Base-by-base conservation (phyloP, 148 eudicot species). In the Polygonum maritimum region DNA sequence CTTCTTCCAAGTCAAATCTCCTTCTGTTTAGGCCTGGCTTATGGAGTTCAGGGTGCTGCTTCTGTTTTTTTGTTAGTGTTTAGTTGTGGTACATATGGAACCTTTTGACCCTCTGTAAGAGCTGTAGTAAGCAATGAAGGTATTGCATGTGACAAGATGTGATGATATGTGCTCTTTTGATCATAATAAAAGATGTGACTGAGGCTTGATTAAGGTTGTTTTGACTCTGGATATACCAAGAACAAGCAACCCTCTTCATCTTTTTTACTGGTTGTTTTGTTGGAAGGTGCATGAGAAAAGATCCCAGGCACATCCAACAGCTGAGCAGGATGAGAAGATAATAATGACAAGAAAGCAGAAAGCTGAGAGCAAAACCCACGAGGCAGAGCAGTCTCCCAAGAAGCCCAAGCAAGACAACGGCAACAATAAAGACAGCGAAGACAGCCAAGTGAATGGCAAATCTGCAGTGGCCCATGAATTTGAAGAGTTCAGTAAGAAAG, bases 361-460 rank as follows among this genome's bases (percentile, higher is more conserved):
- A 75, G 78, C 79, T 0, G 81, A 83, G 39, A 78, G 48, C 39
- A 83, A 83, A 83, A 75, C 79, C 18, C 71, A 38, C 21, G 89
- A 87, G 22, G 74, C 76, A 0, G 81, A 85, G 16, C 86, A 81
- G 15, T 77, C 71, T 36, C 86, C 88, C 0, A 91, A 90, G 86
- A 94, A 86, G 81, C 77, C 88, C 0, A 91, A 91, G 76, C 78
- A 84, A 1, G 89, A 88, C 41, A 76, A 74, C 0, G 84, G 76
- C 1, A 76, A 79, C 3, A 52, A 70, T 44, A 54, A 54, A 54
- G 60, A 79, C 2, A 52, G 63, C 49, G n/a, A 54, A 54, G 60
- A 54, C 26, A 79, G 76, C 7, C 48, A 75, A 7, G 78, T 18
- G 0, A 78, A 74, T 55, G 82, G 75, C 5, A 75, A 67, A 67